Evolutionary conservation across 225 moss, liverwort and hornwort genomes (phyloP).

Genomic region (Anthoceros angustus): DNA sequence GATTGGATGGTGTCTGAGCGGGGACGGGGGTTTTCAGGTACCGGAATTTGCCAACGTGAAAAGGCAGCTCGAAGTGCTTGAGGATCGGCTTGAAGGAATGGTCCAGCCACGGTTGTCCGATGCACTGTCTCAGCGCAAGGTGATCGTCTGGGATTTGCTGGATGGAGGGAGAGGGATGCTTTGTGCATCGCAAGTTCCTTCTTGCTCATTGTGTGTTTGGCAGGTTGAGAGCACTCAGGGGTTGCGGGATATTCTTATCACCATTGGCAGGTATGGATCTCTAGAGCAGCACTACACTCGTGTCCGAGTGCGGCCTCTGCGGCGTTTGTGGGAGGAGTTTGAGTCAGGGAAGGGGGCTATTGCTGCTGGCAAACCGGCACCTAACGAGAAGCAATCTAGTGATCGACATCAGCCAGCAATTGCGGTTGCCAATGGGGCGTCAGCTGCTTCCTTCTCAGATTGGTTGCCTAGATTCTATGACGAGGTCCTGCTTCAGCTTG

Average conservation of each 20-base stretch:
- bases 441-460: constrained; percentile 62
- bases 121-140: constrained; percentile 92
- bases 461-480: constrained; percentile 88
- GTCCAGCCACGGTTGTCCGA: constrained; percentile 94
- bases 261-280: constrained; percentile 86
- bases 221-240: constrained; percentile 98
- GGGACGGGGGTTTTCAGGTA: constrained; percentile 27
- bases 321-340: constrained; percentile 97
- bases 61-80: constrained; percentile 87
- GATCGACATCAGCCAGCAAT: constrained; percentile 45
- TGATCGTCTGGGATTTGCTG: constrained; percentile 5
- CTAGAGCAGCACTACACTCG: constrained; percentile 94
- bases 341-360: constrained; percentile 75
- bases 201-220: neutral
- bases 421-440: constrained; percentile 29
- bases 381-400: constrained; percentile 28
- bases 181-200: neutral
- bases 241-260: constrained; percentile 87
- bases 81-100: constrained; percentile 92
- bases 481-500: constrained; percentile 81
- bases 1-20: neutral
- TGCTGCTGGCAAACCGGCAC: constrained; percentile 41
- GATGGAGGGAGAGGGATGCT: neutral
- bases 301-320: constrained; percentile 80
- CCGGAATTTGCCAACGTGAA: constrained; percentile 99